A percentile compares a stretch with the other conserved stretches of the same genome.
These are phyloP conservation scores for Kodamaea kaohsiungensis DNA, from an alignment of 805 yeast genomes.

Conservation along the genomic window DNA sequence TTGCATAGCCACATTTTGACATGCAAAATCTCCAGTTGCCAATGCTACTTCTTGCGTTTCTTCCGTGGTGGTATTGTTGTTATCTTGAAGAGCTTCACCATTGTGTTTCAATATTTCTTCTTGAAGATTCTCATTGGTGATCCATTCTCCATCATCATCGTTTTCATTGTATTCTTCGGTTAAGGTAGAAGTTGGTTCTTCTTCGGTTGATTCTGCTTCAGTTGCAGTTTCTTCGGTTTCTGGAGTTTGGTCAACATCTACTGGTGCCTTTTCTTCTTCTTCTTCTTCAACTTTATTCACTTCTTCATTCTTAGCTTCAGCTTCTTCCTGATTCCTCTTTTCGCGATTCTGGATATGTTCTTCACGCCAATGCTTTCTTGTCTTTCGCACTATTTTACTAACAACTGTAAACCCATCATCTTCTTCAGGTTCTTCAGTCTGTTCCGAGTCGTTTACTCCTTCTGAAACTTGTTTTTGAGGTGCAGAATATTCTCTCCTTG, in stretches of 20 bases:
- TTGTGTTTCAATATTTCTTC: constrained; percentile 69
- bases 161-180: constrained; percentile 66
- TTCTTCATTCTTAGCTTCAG: neutral
- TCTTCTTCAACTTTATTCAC: constrained; percentile 6
- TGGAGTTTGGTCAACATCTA: constrained; percentile 10
- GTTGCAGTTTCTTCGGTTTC: constrained; percentile 6
- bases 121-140: constrained; percentile 80
- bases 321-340: constrained; percentile 5
- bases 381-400: constrained; percentile 13
- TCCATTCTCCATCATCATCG: constrained; percentile 89
- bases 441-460: constrained; percentile 3
- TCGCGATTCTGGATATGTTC: constrained; percentile 12
- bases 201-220: constrained; percentile 1
- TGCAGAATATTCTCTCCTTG: constrained; percentile 11
- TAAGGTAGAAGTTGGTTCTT: constrained; percentile 17
- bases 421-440: constrained; percentile 10
- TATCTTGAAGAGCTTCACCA: constrained; percentile 54
- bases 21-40: constrained; percentile 95
- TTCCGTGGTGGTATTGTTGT: constrained; percentile 27
- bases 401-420: constrained; percentile 28
- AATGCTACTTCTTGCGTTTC: constrained; percentile 65
- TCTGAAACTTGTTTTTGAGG: constrained; percentile 13
- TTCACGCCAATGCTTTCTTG: constrained; percentile 12
- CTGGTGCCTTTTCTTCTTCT: constrained; percentile 11
- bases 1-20: constrained; percentile 92